Evolutionary conservation across 345 rosid genomes (phyloP).

Genomic region (Nephelium lappaceum): DNA sequence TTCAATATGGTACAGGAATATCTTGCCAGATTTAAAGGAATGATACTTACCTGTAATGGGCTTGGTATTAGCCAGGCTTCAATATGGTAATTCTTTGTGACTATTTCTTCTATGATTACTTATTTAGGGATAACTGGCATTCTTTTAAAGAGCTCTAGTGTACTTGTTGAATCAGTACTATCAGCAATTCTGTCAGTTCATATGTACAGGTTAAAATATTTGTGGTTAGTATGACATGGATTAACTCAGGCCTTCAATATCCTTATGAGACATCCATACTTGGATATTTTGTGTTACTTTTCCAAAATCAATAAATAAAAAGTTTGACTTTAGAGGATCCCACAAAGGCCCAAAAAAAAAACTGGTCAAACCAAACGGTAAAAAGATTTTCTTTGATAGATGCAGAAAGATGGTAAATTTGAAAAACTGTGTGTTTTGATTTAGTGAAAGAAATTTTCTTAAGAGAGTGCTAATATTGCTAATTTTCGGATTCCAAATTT

Average conservation of each 20-base stretch:
- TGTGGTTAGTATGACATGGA: conserved; percentile 1
- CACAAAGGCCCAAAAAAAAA: neutral
- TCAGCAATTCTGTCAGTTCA: neutral
- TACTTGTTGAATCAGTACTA: neutral
- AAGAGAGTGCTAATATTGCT: neutral
- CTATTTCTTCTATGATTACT: neutral
- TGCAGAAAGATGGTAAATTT: neutral
- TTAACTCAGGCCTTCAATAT: neutral
- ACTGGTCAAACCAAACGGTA: too few species aligned
- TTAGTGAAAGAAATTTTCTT: neutral
- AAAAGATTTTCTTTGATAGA: neutral
- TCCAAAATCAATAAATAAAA: neutral
- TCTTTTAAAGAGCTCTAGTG: conserved; percentile 2
- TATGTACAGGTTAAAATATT: neutral
- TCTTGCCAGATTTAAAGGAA: conserved; percentile 86
- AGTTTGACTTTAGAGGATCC: neutral
- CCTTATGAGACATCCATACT: neutral
- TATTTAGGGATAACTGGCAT: neutral
- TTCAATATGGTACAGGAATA: conserved; percentile 54
- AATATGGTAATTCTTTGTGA: conserved; percentile 45
- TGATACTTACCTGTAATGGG: conserved; percentile 89
- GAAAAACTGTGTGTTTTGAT: too few species aligned
- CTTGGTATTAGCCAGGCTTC: conserved; percentile 78
- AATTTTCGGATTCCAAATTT: neutral
- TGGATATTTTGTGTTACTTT: neutral